phyloP scores from a whole-genome alignment of 169 alveolate genomes.

The Eimeria brunetti region DNA sequence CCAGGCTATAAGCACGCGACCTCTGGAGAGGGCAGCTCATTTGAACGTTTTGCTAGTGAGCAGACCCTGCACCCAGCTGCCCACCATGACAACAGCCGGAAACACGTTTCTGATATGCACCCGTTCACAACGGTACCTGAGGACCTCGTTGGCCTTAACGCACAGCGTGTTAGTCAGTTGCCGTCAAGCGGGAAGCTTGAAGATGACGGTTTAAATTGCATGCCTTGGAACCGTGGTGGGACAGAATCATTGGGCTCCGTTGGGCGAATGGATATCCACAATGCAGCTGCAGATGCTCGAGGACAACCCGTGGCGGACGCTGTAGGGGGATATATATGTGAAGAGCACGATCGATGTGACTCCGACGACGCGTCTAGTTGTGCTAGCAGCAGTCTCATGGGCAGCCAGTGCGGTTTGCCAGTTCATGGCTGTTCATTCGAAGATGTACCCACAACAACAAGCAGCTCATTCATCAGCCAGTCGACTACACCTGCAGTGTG shows the following conservation, averaged over 20 bases:
- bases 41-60: neutral
- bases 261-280: constrained; percentile 7
- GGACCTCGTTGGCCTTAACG: neutral
- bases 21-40: neutral
- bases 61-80: neutral
- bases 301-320: constrained; percentile 2
- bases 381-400: constrained; percentile 63
- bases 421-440: constrained; percentile 13
- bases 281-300: neutral
- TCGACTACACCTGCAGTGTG: constrained; percentile 36
- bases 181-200: constrained; percentile 9
- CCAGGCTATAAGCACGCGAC: neutral
- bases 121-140: neutral
- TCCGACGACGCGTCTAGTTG: constrained; percentile 60
- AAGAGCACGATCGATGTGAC: neutral
- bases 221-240: constrained; percentile 19
- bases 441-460: constrained; percentile 48
- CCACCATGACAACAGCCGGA: constrained; percentile 1
- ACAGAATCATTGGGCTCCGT: neutral
- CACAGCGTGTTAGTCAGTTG: neutral
- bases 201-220: neutral
- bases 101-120: neutral
- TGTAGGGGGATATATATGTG: constrained; percentile 3
- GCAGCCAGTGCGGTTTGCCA: constrained; percentile 48
- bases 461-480: constrained; percentile 67